phyloP scores from a whole-genome alignment of 768 basidiomycete genomes.

The Boletus sensibilis region DNA sequence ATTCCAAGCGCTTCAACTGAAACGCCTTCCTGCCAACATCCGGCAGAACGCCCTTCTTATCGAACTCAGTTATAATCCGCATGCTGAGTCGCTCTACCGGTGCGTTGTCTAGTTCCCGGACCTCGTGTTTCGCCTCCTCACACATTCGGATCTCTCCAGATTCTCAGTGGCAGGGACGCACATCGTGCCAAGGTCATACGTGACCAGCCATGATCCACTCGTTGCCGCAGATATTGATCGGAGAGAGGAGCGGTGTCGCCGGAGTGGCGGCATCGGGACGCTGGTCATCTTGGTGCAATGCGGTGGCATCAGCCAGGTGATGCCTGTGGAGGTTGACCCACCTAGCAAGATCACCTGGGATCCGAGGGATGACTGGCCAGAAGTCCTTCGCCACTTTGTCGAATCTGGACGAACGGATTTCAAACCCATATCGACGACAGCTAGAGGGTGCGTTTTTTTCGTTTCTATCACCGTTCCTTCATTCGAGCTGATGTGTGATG shows the following conservation, averaged over 20 bases:
- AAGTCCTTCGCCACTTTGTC: conserved; percentile 68
- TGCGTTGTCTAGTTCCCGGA: conserved; percentile 37
- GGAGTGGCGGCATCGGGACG: conserved; percentile 72
- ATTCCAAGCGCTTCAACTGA: conserved; percentile 82
- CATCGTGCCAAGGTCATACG: conserved; percentile 66
- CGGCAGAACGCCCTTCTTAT: conserved; percentile 74
- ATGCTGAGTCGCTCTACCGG: conserved; percentile 63
- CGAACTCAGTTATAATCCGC: conserved; percentile 58
- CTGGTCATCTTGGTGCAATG: conserved; percentile 76
- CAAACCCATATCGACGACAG: conserved; percentile 77
- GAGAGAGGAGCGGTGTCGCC: conserved; percentile 77
- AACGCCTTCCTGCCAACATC: conserved; percentile 74
- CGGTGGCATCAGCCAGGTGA: conserved; percentile 72
- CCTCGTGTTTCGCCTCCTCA: conserved; percentile 18
- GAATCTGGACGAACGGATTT: conserved; percentile 74
- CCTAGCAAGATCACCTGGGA: conserved; percentile 79
- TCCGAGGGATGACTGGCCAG: conserved; percentile 67
- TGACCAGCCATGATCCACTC: conserved; percentile 64
- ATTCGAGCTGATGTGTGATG: conserved; percentile 4
- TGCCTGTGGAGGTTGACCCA: conserved; percentile 84
- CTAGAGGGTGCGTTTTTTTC: conserved; percentile 59
- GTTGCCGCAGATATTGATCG: conserved; percentile 75
- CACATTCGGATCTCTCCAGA: conserved; percentile 40
- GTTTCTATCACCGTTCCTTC: background rate
- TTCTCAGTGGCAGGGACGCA: conserved; percentile 70